A percentile compares a stretch with the other conserved stretches of the same genome.
These are phyloP conservation scores for Magnusiomyces clavatus DNA, from an alignment of 1,139 yeast species.

Conservation along the genomic window DNA sequence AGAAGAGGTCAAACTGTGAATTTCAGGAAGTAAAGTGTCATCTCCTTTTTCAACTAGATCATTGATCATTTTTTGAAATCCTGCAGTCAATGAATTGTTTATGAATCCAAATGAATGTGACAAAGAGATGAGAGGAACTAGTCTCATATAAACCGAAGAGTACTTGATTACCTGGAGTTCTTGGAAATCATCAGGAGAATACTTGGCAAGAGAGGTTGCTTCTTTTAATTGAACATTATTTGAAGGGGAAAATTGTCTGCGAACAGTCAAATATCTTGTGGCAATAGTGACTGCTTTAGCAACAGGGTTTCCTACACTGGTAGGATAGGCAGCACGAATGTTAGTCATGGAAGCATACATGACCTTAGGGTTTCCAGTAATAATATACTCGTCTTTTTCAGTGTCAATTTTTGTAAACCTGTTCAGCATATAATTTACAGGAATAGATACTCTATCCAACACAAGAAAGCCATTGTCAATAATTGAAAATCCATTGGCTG, in stretches of 20 bases:
- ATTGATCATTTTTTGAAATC: constrained; percentile 40
- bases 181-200: constrained; percentile 11
- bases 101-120: constrained; percentile 52
- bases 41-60: constrained; percentile 25
- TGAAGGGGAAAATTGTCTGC: constrained; percentile 50
- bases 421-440: constrained; percentile 63
- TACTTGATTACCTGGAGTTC: constrained; percentile 66
- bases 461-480: constrained; percentile 78
- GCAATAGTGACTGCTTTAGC: constrained; percentile 67
- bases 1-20: constrained; percentile 27
- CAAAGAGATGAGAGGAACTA: constrained; percentile 61
- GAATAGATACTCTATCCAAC: constrained; percentile 59
- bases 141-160: constrained; percentile 65
- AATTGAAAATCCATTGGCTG: constrained; percentile 42
- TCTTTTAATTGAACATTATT: constrained; percentile 25
- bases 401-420: constrained; percentile 54
- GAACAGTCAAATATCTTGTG: constrained; percentile 65
- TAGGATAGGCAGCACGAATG: constrained; percentile 72
- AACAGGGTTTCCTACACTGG: constrained; percentile 63
- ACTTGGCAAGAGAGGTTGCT: constrained; percentile 9
- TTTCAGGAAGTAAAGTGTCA: constrained; percentile 30
- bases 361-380: constrained; percentile 61
- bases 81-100: constrained; percentile 32
- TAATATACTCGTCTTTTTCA: constrained; percentile 46
- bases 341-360: constrained; percentile 67